phyloP scores from a whole-genome alignment of 129 eudicot genomes.

The Saussurea involucrata region DNA sequence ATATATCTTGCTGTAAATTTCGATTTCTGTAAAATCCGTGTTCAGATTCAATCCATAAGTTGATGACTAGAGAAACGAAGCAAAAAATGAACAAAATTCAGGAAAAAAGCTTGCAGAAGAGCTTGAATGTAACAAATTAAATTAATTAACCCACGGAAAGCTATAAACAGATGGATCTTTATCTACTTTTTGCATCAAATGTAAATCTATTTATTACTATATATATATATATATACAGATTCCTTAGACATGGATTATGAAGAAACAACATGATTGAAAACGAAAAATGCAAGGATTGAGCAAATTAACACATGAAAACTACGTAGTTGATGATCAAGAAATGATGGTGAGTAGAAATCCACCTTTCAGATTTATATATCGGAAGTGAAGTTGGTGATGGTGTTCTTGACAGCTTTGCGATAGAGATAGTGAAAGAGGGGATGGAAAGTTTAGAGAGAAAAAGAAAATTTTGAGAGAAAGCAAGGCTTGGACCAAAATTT shows the following conservation, averaged over 20 bases:
- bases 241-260: neutral
- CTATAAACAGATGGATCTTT: neutral
- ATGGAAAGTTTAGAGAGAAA: neutral
- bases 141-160: neutral
- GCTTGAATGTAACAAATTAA: neutral
- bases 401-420: neutral
- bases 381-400: neutral
- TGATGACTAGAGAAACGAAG: neutral
- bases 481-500: neutral
- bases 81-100: neutral
- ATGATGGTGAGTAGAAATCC: neutral
- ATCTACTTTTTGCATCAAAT: neutral
- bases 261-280: neutral
- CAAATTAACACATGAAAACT: neutral
- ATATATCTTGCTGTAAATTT: neutral
- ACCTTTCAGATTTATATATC: neutral
- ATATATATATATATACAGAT: neutral
- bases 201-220: neutral
- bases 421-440: neutral
- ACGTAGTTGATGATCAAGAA: neutral
- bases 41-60: neutral
- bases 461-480: neutral
- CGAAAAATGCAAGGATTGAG: neutral
- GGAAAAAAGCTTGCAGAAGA: neutral
- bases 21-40: neutral